Evolutionary conservation across 2,329 filamentous ascomycete species (phyloP), one percentile per base, ranked within the genome.

Genomic region (Fusarium duplospermum): DNA sequence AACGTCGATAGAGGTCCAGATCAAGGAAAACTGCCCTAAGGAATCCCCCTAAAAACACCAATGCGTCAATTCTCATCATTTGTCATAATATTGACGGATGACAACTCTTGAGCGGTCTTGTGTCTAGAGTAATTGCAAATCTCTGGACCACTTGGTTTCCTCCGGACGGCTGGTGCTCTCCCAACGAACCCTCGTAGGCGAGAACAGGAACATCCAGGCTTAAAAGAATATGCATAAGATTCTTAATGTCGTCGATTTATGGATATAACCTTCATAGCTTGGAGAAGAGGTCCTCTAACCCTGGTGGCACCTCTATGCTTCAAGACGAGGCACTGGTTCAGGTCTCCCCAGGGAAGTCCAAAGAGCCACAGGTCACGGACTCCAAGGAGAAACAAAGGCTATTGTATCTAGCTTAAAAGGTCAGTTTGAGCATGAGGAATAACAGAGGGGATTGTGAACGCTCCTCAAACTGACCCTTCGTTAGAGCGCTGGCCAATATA

Each of bases 161-260:
- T 33, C 31, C 4, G 13, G 31, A 33, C 31, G 13, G 31, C 31
- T 6, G 8, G 9, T 6, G 10, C 38, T 20, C n/a, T 50, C 45
- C 3, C 16, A 7, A 3, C 6, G 16, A 18, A 6, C 16, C 16
- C 0, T 29, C 2, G 16, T 4, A 9, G 2, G 45, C 6, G 16
- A 50, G 45, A 50, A 50, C 2, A 24, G 4, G 14, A 5, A 27
- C 6, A 50, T 29, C 9, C 4, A 5, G 16, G 45, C 6, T 27
- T 18, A 4, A 29, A 27, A 24, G 6, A 3, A 1, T 16, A 11
- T 11, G 8, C 6, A 4, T 2, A 50, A 6, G 45, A 29, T 24
- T 4, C 24, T 24, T 24, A 4, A 27, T 27, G 2, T 16, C 14
- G 4, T 24, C 9, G 20, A 14, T 16, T 24, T 18, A 50, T 52